Percentiles rank a stretch among this genome's conserved stretches.
Evolutionary conservation across 768 basidiomycete genomes (phyloP).

Genomic region (Pholiota conissans): DNA sequence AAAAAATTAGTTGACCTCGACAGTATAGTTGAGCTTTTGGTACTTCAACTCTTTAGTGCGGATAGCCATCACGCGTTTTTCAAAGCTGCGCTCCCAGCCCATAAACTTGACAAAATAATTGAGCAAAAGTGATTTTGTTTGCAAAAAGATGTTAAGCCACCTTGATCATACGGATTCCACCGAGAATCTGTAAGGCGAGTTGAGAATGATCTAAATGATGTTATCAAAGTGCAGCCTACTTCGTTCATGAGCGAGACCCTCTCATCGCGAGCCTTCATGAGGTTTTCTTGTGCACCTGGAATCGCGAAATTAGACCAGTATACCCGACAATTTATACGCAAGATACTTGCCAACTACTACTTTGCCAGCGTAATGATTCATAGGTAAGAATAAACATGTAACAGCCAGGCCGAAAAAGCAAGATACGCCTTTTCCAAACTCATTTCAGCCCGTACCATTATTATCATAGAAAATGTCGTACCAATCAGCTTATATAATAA

Average conservation of each 20-base stretch:
- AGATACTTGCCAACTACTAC: slow-evolving; percentile 10
- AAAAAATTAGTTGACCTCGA: slow-evolving; percentile 61
- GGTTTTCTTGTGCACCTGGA: slow-evolving; percentile 18
- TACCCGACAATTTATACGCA: too few species aligned
- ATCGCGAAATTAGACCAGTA: neutral
- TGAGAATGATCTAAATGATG: slow-evolving; percentile 36
- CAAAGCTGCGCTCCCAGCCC: slow-evolving; percentile 92
- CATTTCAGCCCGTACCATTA: too few species aligned
- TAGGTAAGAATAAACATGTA: slow-evolving; percentile 19
- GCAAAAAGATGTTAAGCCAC: slow-evolving; percentile 26
- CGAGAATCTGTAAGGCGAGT: slow-evolving; percentile 56
- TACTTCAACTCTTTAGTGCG: slow-evolving; percentile 81
- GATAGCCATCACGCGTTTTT: slow-evolving; percentile 67
- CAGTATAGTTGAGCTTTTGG: slow-evolving; percentile 83
- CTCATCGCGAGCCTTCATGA: slow-evolving; percentile 85
- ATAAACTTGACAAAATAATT: slow-evolving; percentile 61
- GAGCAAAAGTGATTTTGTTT: neutral
- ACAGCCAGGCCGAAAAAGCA: slow-evolving; percentile 22
- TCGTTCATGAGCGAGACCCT: slow-evolving; percentile 88
- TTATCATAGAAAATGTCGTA: neutral
- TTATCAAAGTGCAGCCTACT: slow-evolving; percentile 47
- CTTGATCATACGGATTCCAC: slow-evolving; percentile 91
- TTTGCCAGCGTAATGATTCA: slow-evolving; percentile 22
- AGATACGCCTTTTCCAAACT: slow-evolving; percentile 11
- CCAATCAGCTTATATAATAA: slow-evolving; percentile 19